These are phyloP conservation scores for Kodamaea jinghongensis DNA, from an alignment of 805 yeast species.

Conservation along the genomic window DNA sequence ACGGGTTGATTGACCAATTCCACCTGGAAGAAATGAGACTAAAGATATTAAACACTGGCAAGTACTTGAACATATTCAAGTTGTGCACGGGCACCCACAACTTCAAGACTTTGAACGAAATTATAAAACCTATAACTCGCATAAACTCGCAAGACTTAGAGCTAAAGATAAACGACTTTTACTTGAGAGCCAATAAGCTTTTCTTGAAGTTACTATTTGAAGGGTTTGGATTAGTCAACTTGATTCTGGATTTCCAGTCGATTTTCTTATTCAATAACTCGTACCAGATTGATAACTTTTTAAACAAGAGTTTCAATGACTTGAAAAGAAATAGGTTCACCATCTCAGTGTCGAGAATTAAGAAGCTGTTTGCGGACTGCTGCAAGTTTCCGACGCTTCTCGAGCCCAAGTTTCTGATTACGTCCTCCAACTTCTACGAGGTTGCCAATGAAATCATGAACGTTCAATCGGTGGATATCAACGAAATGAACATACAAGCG, in stretches of 20 bases:
- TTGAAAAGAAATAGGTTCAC: constrained; percentile 42
- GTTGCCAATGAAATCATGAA: constrained; percentile 48
- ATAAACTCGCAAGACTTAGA: constrained; percentile 46
- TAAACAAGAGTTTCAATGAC: constrained; percentile 51
- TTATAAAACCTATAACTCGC: constrained; percentile 25
- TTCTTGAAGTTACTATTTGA: constrained; percentile 55
- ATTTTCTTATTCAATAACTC: constrained; percentile 57
- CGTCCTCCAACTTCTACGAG: constrained; percentile 44
- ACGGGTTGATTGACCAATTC: constrained; percentile 72
- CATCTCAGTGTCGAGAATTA: constrained; percentile 27
- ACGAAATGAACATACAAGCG: constrained; percentile 43
- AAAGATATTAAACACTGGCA: constrained; percentile 79
- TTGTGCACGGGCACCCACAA: constrained; percentile 53
- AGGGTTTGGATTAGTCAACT: constrained; percentile 53
- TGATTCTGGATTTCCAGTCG: constrained; percentile 51
- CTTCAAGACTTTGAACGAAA: constrained; percentile 26
- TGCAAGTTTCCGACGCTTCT: constrained; percentile 35
- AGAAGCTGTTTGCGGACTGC: constrained; percentile 23
- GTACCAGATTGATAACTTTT: constrained; percentile 49
- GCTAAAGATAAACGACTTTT: constrained; percentile 57
- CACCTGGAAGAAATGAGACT: constrained; percentile 50
- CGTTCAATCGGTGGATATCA: constrained; percentile 43
- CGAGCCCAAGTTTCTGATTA: constrained; percentile 46
- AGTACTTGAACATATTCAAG: constrained; percentile 69
- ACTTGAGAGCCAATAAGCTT: constrained; percentile 61